Evolutionary conservation across 495 filamentous ascomycete species (phyloP).

Genomic region (Tuber microsphaerosporum): DNA sequence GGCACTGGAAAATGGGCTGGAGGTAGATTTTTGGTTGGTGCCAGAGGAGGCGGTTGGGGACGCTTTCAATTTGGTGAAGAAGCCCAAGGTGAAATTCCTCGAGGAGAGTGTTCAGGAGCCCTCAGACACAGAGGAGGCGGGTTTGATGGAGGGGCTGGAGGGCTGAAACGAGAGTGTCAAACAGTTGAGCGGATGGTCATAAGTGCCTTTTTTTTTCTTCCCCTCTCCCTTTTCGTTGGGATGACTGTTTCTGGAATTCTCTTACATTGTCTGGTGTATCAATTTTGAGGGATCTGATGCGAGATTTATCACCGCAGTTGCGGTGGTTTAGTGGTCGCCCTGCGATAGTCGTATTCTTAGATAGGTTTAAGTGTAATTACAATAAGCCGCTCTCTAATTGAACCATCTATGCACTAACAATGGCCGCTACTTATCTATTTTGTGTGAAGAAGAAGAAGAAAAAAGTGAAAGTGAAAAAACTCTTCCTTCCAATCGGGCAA

Average conservation of each 20-base stretch:
- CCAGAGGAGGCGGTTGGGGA: constrained; percentile 11
- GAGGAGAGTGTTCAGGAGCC: not conserved
- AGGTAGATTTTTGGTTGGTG: constrained; percentile 27
- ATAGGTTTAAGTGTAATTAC: not conserved
- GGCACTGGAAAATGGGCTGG: constrained; percentile 20
- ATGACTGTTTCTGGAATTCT: not conserved
- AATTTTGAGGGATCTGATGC: not conserved
- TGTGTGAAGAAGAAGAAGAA: not conserved
- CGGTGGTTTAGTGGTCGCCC: not conserved
- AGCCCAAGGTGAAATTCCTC: not conserved
- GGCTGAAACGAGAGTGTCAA: not conserved
- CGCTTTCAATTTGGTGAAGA: constrained; percentile 12
- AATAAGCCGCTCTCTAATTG: not conserved
- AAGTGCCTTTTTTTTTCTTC: not conserved
- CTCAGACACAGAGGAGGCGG: not conserved
- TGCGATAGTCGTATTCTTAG: not conserved
- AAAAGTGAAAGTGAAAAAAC: not conserved
- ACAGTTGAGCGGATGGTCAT: not conserved
- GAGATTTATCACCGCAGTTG: not conserved
- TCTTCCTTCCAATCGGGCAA: not conserved
- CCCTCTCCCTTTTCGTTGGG: not conserved
- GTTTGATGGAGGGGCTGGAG: not conserved
- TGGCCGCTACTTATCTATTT: not conserved
- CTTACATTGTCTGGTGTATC: not conserved
- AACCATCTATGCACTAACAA: not conserved